phyloP scores from a whole-genome alignment of 331 rosid genomes.

The Phaseolus coccineus region DNA sequence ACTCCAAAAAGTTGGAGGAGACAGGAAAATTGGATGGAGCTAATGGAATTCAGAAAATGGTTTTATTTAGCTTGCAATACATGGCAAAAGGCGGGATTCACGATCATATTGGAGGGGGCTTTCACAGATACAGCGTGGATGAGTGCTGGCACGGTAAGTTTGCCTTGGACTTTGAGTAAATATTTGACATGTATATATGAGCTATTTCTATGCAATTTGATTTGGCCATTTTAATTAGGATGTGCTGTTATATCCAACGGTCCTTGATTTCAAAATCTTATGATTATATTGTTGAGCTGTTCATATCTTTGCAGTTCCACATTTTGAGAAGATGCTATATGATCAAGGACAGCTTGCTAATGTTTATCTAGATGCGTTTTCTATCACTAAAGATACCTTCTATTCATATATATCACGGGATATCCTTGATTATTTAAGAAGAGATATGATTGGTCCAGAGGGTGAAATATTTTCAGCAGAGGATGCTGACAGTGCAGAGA shows the following conservation, averaged over 20 bases:
- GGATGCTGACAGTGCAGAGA: conserved; percentile 99
- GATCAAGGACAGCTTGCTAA: conserved; percentile 94
- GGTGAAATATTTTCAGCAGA: conserved; percentile 98
- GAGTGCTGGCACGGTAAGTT: conserved; percentile 98
- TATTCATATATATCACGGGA: conserved; percentile 78
- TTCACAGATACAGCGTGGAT: conserved; percentile 96
- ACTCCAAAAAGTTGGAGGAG: conserved; percentile 73
- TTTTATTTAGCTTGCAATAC: conserved; percentile 70
- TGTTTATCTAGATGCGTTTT: conserved; percentile 81
- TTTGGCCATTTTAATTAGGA: conserved; percentile 24
- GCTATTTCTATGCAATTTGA: conserved; percentile 10
- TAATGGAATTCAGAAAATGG: conserved; percentile 62
- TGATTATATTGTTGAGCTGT: conserved; percentile 40
- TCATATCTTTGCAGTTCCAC: conserved; percentile 78
- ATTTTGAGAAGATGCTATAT: conserved; percentile 98
- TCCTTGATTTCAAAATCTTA: conserved; percentile 40
- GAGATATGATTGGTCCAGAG: conserved; percentile 93
- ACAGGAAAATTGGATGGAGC: conserved; percentile 61
- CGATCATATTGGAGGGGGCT: conserved; percentile 96
- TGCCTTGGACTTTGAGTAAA: conserved; percentile 34
- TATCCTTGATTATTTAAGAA: conserved; percentile 88
- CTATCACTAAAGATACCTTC: conserved; percentile 75
- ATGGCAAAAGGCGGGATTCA: conserved; percentile 97
- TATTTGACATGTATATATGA: conserved; percentile 19
- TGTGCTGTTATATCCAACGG: conserved; percentile 29